These are phyloP conservation scores for Hemisphaericaspora xylanilytica DNA, from an alignment of 1,139 yeast species.

Conservation along the genomic window DNA sequence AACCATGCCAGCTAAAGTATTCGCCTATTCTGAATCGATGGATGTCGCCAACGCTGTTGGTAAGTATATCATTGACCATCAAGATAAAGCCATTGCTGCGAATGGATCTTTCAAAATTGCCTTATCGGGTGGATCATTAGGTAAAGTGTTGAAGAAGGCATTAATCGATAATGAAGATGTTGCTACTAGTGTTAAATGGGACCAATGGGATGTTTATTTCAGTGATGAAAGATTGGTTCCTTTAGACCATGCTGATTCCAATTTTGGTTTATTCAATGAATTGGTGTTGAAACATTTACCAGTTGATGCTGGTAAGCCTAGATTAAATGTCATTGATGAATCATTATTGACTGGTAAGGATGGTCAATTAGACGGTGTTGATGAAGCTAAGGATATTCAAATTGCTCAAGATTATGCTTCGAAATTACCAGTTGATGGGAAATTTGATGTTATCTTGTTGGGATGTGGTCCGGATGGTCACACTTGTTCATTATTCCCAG, in stretches of 20 bases:
- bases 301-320: constrained; percentile 31
- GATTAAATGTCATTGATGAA: constrained; percentile 51
- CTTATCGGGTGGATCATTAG: constrained; percentile 86
- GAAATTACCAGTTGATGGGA: constrained; percentile 38
- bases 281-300: constrained; percentile 51
- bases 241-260: constrained; percentile 63
- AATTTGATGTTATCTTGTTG: constrained; percentile 57
- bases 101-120: constrained; percentile 64
- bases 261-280: constrained; percentile 60
- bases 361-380: constrained; percentile 40
- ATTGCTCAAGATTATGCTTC: constrained; percentile 54
- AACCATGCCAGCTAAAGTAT: constrained; percentile 44
- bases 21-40: constrained; percentile 51
- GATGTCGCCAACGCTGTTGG: constrained; percentile 63
- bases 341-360: constrained; percentile 44
- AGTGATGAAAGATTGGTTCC: constrained; percentile 76
- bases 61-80: constrained; percentile 50
- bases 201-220: constrained; percentile 67
- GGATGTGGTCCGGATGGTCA: constrained; percentile 86
- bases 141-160: constrained; percentile 70
- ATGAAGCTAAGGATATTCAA: constrained; percentile 36
- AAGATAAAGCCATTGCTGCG: constrained; percentile 47
- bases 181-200: constrained; percentile 54
- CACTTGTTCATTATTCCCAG: constrained; percentile 74
- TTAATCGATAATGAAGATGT: constrained; percentile 57